These are phyloP conservation scores for Kwoniella mangroviensis DNA, from an alignment of 768 basidiomycete species.

Conservation along the genomic window DNA sequence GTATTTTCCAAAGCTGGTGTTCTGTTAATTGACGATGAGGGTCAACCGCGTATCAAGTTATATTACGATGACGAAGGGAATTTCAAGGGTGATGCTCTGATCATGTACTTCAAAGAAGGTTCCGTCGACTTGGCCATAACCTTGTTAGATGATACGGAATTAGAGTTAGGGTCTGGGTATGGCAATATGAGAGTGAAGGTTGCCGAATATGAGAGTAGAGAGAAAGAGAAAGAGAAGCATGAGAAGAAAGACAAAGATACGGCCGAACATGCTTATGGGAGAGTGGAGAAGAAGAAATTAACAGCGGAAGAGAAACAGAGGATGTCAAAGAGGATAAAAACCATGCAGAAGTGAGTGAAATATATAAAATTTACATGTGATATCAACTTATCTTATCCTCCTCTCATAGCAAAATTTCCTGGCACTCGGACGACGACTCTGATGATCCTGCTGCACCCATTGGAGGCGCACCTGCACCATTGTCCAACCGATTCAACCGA, in stretches of 20 bases:
- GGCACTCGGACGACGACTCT: conserved; percentile 93
- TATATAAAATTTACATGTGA: not conserved
- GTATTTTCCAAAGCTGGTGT: conserved; percentile 92
- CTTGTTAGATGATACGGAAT: conserved; percentile 88
- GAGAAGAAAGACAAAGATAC: conserved; percentile 30
- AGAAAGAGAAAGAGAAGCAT: conserved; percentile 7
- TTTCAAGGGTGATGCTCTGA: conserved; percentile 91
- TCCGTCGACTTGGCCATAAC: conserved; percentile 83
- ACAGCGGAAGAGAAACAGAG: conserved; percentile 54
- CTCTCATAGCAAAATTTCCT: conserved; percentile 77
- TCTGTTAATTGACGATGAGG: conserved; percentile 88
- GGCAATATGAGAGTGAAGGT: conserved; percentile 56
- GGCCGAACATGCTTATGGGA: conserved; percentile 56
- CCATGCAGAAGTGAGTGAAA: conserved; percentile 63
- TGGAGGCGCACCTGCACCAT: conserved; percentile 55
- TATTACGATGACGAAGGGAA: conserved; percentile 84
- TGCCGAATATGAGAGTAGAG: conserved; percentile 51
- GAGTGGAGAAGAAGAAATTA: conserved; percentile 58
- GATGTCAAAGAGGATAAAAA: conserved; percentile 55
- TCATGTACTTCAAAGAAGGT: conserved; percentile 97
- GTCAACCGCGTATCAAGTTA: conserved; percentile 91
- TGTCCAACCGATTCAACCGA: conserved; percentile 63
- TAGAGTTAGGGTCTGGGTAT: conserved; percentile 77
- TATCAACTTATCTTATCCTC: not conserved
- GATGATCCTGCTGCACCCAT: conserved; percentile 60